Base-by-base conservation (phyloP, 371 early-diverging fungal genomes). In the Apophysomyces ossiformis region DNA sequence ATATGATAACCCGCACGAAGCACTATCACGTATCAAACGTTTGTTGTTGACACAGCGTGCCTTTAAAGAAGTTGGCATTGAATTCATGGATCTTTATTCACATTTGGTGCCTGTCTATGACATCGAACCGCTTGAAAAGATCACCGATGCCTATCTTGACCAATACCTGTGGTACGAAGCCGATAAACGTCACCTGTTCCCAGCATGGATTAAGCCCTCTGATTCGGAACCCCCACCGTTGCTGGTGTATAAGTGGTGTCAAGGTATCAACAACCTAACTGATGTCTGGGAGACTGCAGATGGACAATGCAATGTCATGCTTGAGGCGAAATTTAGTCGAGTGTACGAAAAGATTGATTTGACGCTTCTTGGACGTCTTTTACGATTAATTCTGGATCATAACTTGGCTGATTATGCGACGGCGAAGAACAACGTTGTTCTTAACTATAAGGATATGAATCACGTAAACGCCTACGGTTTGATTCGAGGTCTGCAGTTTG, bases 111-210 rank as follows among this genome's bases (percentile, higher is more conserved):
- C 98, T 7, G 97, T 97, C 7, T 99, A 97, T 78, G 95, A 97
- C 68, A 90, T 99, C 7, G 99, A 98, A 72, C 96, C 99, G 36
- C 82, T 99, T 41, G 99, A 99, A 75, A 99, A 97, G 86, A 96
- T 99, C 61, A 96, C 96, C 0, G 99, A 99, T 81, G 97, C 98
- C 15, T 99, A 98, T 70, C 84, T 99, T 64, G 99, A 99, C 78
- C 98, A 98, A 74, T 99, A 99, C 74, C 86, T 99, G 26, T 99
- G 99, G 97, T 99, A 99, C 76, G 99, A 99, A 73, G 96, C 98
- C 12, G 88, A 88, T 37, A 89, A 89, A 64, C 81, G 86, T 36
- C 89, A 94, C 61, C 82, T 98, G 60, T 99, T 98, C 91, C 97
- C 97, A 38, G 87, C 93, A 21, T 99, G 98, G 96, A 95, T 99